These are phyloP conservation scores for Plectosphaerella sp. DNA, from an alignment of 2,329 filamentous ascomycete species.

Conservation along the genomic window DNA sequence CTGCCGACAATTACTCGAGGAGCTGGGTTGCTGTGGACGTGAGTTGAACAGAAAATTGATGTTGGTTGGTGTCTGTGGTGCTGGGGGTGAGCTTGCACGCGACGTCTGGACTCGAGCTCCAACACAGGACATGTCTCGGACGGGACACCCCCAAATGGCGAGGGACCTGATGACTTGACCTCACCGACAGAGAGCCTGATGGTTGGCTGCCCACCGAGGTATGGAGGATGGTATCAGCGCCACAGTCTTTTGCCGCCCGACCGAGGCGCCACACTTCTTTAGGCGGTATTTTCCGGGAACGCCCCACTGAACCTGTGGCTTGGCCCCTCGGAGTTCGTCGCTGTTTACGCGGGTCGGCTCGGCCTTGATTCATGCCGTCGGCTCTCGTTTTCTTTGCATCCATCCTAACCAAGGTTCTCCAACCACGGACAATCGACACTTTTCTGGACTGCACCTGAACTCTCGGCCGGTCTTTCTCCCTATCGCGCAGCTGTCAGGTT, in stretches of 20 bases:
- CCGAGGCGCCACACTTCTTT: neutral
- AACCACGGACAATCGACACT: neutral
- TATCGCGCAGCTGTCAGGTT: slow-evolving; percentile 1
- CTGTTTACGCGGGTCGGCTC: slow-evolving; percentile 4
- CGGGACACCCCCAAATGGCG: neutral
- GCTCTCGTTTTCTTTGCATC: slow-evolving; percentile 3
- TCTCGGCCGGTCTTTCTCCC: neutral
- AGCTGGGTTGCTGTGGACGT: too few relatives aligned
- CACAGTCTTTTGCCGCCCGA: neutral
- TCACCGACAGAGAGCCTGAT: neutral
- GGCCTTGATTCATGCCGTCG: slow-evolving; percentile 3
- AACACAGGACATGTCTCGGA: too few relatives aligned
- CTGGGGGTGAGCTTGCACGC: too few relatives aligned
- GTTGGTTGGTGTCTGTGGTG: too few relatives aligned
- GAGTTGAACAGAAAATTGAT: too few relatives aligned
- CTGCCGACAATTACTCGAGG: neutral
- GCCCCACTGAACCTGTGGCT: slow-evolving; percentile 1
- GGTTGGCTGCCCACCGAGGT: neutral
- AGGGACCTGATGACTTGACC: neutral
- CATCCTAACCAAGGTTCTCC: neutral
- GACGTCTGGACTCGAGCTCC: too few relatives aligned
- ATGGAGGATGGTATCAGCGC: too few relatives aligned
- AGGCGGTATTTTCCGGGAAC: neutral
- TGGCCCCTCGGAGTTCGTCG: slow-evolving; percentile 2
- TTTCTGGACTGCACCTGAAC: neutral